These are phyloP conservation scores for Boletellus dicymbophilus DNA, from an alignment of 1,284 basidiomycete species.

Conservation along the genomic window DNA sequence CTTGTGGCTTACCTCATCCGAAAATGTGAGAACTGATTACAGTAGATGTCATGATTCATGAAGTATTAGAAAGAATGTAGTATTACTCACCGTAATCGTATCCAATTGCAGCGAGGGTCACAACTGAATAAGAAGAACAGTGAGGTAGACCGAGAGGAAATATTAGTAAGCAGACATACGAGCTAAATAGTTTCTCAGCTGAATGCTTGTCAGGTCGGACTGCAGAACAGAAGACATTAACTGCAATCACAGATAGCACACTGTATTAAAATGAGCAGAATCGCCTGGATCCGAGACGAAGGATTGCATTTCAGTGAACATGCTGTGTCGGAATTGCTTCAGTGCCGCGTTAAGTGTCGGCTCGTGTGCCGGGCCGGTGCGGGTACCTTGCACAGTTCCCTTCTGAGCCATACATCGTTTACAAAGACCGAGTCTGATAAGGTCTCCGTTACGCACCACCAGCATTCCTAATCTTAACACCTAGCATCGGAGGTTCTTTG, in stretches of 20 bases:
- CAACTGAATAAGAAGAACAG: background rate
- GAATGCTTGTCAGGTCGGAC: background rate
- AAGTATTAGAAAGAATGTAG: background rate
- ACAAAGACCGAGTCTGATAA: no score
- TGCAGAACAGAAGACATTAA: background rate
- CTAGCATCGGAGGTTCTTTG: no score
- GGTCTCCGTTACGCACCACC: no score
- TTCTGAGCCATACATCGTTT: no score
- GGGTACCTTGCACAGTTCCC: no score
- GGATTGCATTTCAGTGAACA: no score
- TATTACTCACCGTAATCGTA: conserved; percentile 8
- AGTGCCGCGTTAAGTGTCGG: no score
- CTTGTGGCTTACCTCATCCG: background rate
- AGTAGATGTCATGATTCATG: background rate
- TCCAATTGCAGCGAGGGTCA: background rate
- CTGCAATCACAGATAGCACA: background rate
- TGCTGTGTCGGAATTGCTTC: no score
- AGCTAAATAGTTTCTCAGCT: background rate
- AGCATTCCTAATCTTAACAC: no score
- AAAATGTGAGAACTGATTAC: background rate
- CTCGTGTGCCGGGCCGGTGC: no score
- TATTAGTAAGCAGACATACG: background rate
- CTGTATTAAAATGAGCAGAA: no score
- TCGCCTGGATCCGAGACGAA: no score
- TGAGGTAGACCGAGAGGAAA: background rate